Evolutionary conservation across 2,329 filamentous ascomycete genomes (phyloP), one percentile per base, ranked within the genome.

Genomic region (Scytalidium sp.): DNA sequence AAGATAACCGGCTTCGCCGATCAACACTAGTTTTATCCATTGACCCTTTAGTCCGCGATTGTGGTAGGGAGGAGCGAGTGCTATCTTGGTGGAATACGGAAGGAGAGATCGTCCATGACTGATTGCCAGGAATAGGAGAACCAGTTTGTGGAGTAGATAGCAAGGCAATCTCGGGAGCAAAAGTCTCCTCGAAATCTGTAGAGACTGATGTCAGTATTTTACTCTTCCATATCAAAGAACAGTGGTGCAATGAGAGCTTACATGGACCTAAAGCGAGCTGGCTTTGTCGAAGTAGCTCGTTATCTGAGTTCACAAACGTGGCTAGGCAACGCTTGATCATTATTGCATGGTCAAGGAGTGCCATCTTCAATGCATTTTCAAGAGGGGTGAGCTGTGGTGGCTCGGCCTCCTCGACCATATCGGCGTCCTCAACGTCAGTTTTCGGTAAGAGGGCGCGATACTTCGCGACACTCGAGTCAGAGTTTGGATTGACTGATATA

Each of bases 281-380:
- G 17, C 32, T 36, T n/a, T 36, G 32, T n/a, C 32, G 32, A 36
- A 36, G 32, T n/a, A 15, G 32, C 32, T 36, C 32, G 13, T 36
- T 36, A 15, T 36, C 15, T n/a, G 58, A 58, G 45, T 80, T 83
- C 51, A 79, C 78, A 67, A 90, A 89, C 59, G 84, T 76, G 3
- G 76, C 76, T 55, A 97, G 70, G 60, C 90, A 93, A 56, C 90
- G 84, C 71, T 93, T 91, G 60, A 97, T 84, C 67, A 90, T 85
- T 52, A 96, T 80, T 2, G 90, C 90, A 67, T 97, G 92, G 62
- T 97, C 94, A 40, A 96, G 80, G 23, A 97, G 77, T 1, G 90
- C 88, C 66, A 92, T 88, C 62, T 87, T 87, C 56, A 97, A 83
- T 1, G 91, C 89, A 44, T 81, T 89, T 56, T 95, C 86, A 60